These are phyloP conservation scores for Capsicum chinense DNA, from an alignment of 257 asterid species.

Conservation along the genomic window DNA sequence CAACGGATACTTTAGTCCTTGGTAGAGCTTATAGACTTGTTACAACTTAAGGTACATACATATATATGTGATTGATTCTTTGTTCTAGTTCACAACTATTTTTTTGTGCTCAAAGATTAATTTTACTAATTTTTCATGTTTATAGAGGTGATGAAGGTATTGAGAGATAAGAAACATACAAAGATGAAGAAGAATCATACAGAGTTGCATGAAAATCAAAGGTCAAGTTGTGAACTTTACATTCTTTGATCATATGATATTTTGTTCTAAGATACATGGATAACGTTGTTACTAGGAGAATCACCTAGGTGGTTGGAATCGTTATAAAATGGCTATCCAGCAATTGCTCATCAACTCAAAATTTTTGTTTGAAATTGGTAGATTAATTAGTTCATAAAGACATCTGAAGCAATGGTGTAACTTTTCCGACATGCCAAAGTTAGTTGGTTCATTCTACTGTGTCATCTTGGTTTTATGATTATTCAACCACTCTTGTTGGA, in stretches of 20 bases:
- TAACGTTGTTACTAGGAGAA: conserved; percentile 11
- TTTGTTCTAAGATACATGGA: neutral
- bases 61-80: neutral
- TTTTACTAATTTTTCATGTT: neutral
- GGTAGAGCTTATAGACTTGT: conserved; percentile 87
- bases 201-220: conserved; percentile 46
- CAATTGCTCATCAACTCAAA: neutral
- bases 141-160: conserved; percentile 85
- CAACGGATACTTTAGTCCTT: conserved; percentile 67
- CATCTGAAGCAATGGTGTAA: conserved; percentile 16
- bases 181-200: conserved; percentile 58
- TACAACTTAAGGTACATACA: conserved; percentile 70
- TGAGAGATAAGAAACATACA: conserved; percentile 78
- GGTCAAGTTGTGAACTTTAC: conserved; percentile 37
- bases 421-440: neutral
- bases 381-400: neutral
- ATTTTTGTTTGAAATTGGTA: conserved; percentile 18
- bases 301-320: neutral
- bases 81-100: neutral
- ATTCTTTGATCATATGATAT: neutral
- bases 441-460: conserved; percentile 7
- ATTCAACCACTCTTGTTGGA: neutral
- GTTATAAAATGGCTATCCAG: neutral
- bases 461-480: conserved; percentile 12
- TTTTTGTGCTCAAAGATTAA: neutral